Percentiles rank a stretch among this genome's conserved stretches.
Evolutionary conservation across 768 basidiomycete species (phyloP).

Genomic region (Tremella fuciformis): DNA sequence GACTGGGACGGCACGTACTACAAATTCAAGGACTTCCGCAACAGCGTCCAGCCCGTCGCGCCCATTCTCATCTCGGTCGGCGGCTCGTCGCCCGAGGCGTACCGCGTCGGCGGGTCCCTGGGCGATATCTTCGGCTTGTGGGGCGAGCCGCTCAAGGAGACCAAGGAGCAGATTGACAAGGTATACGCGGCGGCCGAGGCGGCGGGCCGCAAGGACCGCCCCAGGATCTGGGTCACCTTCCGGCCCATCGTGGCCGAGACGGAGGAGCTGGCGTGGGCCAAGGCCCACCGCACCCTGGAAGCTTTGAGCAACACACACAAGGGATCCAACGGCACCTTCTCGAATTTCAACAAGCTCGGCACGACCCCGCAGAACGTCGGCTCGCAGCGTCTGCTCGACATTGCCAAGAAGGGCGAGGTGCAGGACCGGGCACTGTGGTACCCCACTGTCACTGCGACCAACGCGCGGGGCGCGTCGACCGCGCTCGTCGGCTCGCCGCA

Average conservation of each 20-base stretch:
- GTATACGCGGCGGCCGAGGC: slow-evolving; percentile 38
- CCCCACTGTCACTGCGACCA: slow-evolving; percentile 36
- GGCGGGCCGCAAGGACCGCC: slow-evolving; percentile 34
- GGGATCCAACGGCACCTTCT: slow-evolving; percentile 9
- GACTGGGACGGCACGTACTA: slow-evolving; percentile 42
- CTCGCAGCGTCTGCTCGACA: slow-evolving; percentile 37
- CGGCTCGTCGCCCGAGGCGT: slow-evolving; percentile 35
- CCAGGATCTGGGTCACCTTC: slow-evolving; percentile 42
- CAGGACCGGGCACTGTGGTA: slow-evolving; percentile 40
- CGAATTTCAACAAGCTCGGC: neutral
- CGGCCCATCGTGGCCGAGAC: slow-evolving; percentile 39
- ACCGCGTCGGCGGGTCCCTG: slow-evolving; percentile 34
- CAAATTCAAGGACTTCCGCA: slow-evolving; percentile 34
- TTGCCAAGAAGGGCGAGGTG: slow-evolving; percentile 32
- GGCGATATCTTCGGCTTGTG: slow-evolving; percentile 41
- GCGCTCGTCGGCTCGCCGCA: slow-evolving; percentile 35
- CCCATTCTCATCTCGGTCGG: slow-evolving; percentile 35
- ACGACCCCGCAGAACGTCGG: slow-evolving; percentile 28
- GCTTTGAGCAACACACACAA: slow-evolving; percentile 8
- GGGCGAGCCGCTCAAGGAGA: slow-evolving; percentile 43
- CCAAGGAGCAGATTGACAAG: slow-evolving; percentile 38
- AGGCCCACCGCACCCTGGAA: slow-evolving; percentile 31
- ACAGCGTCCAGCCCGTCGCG: slow-evolving; percentile 24
- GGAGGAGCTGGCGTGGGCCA: slow-evolving; percentile 35
- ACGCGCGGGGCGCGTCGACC: slow-evolving; percentile 33